Evolutionary conservation across 768 basidiomycete species (phyloP), one percentile per base, ranked within the genome.

Genomic region (Lenzites betulinus): DNA sequence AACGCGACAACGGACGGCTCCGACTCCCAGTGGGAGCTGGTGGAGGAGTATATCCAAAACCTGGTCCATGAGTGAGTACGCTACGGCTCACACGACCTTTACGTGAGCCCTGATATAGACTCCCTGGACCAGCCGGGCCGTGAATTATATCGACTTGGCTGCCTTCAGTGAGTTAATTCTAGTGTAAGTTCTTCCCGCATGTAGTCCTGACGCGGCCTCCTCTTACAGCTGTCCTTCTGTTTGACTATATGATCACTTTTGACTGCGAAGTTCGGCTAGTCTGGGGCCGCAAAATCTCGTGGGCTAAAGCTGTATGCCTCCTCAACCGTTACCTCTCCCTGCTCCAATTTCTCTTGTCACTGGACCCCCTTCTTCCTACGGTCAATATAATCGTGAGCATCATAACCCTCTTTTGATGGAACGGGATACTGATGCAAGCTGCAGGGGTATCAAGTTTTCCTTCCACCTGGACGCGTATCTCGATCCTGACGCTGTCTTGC

Each of bases 1-100:
- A 59, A 59, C 44, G 30, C 62, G 53, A 59, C 62, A n/a, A 63
- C 56, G 8, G 51, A 59, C 52, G 41, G 56, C 48, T 49, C 52
- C 43, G 26, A 51, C 57, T 63, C 58, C 62, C 62, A 58, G 62
- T 20, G 26, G 62, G 62, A 63, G 62, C 44, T 48, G 43, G 54
- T 18, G 30, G 46, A 54, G 54, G 28, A 25, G 1, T 13, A 49
- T n/a, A 22, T 57, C 12, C n/a, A 46, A 20, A 26, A 42, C 9
- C 20, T 28, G 7, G n/a, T 33, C 15, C 26, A 53, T n/a, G 39
- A 16, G 61, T 62, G 33, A 53, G 55, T 49, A 1, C n/a, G 16
- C 7, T 9, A 22, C 7, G 15, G 13, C 18, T 26, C 18, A 1
- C 6, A 6, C 39, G 3, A n/a, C 16, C 7, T 18, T 26, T 25